Base-by-base conservation (phyloP, 202 grass and related monocot species). In the Carex arenaria region DNA sequence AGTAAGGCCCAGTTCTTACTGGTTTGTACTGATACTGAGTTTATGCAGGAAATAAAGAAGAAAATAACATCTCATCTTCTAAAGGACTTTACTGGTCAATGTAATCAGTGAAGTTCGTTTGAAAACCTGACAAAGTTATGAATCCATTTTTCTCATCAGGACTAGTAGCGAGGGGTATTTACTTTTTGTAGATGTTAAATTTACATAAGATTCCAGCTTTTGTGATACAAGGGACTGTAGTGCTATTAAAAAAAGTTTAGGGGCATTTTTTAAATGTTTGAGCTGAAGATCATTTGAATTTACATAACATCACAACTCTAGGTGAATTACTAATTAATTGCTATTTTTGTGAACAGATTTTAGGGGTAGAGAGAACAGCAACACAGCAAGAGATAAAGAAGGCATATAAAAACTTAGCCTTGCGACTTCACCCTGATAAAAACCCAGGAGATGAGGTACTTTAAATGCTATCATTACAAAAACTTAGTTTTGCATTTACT, bases 351-450 rank as follows among this genome's bases (percentile, higher is more conserved):
- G 76, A 87, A 78, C 86, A 99, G 96, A 94, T 99, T 54, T 84
- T 99, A 76, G 96, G 96, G n/a, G 85, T 99, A 63, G 91, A 94
- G 81, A 90, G 82, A 11, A 89, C 86, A 54, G 88, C 91, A 36
- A 89, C 95, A 73, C 93, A 93, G 80, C 89, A 92, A 68, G 95
- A 98, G 88, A 98, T 98, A 81, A 95, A 94, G 82, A 99, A 94
- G 79, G 96, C 96, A 76, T 99, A 99, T 28, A 83, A 94, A 72
- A 96, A 92, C 82, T 83, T 99, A 72, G 96, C 96, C 49, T 82
- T 99, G 76, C 91, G 85, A n/a, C 96, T 99, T 72, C 96, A 99
- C 71, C 96, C 93, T 32, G 96, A 99, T 87, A 96, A 99, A 89
- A 99, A 96, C 84, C 93, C 96, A 87, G 93, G 89, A 36, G 93